A percentile compares a stretch with the other conserved stretches of the same genome.
Conservation (phyloP, 2,329 filamentous ascomycete genomes). For the Fusarium tjaetaba region DNA sequence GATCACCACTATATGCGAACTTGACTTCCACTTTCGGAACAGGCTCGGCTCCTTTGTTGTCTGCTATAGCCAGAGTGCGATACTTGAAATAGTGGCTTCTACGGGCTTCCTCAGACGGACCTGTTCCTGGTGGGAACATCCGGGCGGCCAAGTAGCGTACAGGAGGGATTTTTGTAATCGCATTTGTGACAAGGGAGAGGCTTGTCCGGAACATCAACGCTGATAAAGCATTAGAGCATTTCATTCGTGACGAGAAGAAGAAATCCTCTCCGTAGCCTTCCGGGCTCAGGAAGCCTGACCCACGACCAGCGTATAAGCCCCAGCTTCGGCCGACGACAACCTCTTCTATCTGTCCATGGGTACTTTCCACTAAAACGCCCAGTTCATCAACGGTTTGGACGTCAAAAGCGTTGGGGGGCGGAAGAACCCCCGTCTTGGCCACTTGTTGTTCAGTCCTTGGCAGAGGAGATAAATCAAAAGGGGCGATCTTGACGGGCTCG, state of each 20-base stretch:
- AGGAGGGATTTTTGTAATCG: slow-evolving; percentile 12
- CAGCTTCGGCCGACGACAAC: slow-evolving; percentile 33
- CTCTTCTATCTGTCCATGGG: slow-evolving; percentile 26
- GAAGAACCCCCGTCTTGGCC: background rate
- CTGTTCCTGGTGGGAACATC: slow-evolving; percentile 31
- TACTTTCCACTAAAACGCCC: slow-evolving; percentile 13
- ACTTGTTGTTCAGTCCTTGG: background rate
- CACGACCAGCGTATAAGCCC: slow-evolving; percentile 6
- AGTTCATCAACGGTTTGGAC: background rate
- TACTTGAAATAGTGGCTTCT: slow-evolving; percentile 23
- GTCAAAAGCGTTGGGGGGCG: background rate
- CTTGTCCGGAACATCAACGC: slow-evolving; percentile 5
- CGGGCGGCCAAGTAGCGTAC: slow-evolving; percentile 15
- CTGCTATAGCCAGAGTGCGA: slow-evolving; percentile 22
- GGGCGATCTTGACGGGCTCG: background rate
- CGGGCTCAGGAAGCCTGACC: background rate
- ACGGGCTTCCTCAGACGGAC: slow-evolving; percentile 21
- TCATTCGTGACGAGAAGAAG: slow-evolving; percentile 16
- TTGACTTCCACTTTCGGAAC: slow-evolving; percentile 9
- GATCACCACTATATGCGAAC: slow-evolving; percentile 27
- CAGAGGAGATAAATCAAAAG: slow-evolving; percentile 1
- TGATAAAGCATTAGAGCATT: background rate
- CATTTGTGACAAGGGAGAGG: slow-evolving; percentile 7
- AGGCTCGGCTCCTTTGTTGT: background rate
- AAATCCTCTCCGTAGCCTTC: slow-evolving; percentile 4